Percentiles rank a stretch among this genome's conserved stretches.
Conservation (phyloP, 352 stramenopile genomes). For the Aphanomyces invadans region DNA sequence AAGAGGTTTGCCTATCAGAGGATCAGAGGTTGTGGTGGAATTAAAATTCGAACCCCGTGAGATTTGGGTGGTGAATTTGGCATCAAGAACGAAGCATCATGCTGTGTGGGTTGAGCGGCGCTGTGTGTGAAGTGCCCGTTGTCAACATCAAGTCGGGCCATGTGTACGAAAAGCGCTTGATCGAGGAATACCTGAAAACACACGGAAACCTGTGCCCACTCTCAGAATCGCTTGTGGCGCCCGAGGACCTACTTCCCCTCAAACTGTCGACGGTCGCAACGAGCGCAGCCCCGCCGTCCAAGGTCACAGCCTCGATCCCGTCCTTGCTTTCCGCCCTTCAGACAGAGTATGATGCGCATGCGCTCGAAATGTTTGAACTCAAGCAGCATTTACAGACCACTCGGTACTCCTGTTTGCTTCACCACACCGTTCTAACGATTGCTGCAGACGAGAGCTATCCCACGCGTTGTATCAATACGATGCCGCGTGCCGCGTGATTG, state of each 20-base stretch:
- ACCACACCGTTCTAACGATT: not conserved
- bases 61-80: slow-evolving; percentile 5
- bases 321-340: slow-evolving; percentile 75
- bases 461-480: slow-evolving; percentile 96
- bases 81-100: slow-evolving; percentile 32
- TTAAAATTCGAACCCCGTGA: not conserved
- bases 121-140: slow-evolving; percentile 76
- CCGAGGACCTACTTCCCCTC: slow-evolving; percentile 56
- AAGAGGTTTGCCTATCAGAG: slow-evolving; percentile 20
- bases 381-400: slow-evolving; percentile 92
- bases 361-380: slow-evolving; percentile 93
- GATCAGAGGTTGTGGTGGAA: slow-evolving; percentile 14
- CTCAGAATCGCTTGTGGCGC: slow-evolving; percentile 23
- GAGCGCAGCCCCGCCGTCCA: slow-evolving; percentile 3
- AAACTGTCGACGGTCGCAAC: slow-evolving; percentile 29
- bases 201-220: slow-evolving; percentile 21
- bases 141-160: slow-evolving; percentile 75
- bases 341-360: slow-evolving; percentile 90
- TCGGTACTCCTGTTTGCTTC: slow-evolving; percentile 27
- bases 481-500: slow-evolving; percentile 92
- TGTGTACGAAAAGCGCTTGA: slow-evolving; percentile 81
- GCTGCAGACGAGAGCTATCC: slow-evolving; percentile 72
- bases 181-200: slow-evolving; percentile 68
- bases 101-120: slow-evolving; percentile 75
- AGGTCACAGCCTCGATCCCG: slow-evolving; percentile 41